Conservation (phyloP, 106 monocot species). For the Platanthera guangdongensis region DNA sequence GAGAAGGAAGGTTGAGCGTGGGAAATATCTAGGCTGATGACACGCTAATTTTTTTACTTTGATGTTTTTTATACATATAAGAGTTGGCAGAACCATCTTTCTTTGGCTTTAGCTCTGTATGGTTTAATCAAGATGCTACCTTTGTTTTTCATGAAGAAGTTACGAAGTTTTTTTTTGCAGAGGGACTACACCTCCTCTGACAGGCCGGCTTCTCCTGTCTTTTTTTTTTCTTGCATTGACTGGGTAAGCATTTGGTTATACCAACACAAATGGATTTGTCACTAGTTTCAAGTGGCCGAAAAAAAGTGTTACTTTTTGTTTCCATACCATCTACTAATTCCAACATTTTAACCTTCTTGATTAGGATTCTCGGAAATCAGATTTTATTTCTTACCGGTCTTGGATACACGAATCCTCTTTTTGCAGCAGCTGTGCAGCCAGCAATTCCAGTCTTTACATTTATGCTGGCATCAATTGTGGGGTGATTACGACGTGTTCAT, state of each 20-base stretch:
- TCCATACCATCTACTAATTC: not conserved
- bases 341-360: not conserved
- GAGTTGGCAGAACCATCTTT: not conserved
- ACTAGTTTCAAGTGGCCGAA: not conserved
- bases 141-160: not conserved
- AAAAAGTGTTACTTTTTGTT: not conserved
- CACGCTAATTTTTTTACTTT: no score
- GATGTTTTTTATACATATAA: not conserved
- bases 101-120: not conserved
- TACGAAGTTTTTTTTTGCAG: conserved; percentile 18
- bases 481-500: conserved; percentile 17
- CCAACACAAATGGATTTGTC: not conserved
- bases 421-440: conserved; percentile 80
- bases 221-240: conserved; percentile 80
- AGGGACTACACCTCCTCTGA: conserved; percentile 36
- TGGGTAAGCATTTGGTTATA: conserved; percentile 37
- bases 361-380: conserved; percentile 91
- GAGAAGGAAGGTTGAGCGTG: no score
- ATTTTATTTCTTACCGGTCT: conserved; percentile 81
- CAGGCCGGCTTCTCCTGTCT: conserved; percentile 36
- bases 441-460: conserved; percentile 89
- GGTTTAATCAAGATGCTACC: not conserved
- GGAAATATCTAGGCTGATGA: no score
- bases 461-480: conserved; percentile 49
- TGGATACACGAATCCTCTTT: conserved; percentile 73